Conservation (phyloP, 208 protist genomes). For the Wallacemonas sp. region DNA sequence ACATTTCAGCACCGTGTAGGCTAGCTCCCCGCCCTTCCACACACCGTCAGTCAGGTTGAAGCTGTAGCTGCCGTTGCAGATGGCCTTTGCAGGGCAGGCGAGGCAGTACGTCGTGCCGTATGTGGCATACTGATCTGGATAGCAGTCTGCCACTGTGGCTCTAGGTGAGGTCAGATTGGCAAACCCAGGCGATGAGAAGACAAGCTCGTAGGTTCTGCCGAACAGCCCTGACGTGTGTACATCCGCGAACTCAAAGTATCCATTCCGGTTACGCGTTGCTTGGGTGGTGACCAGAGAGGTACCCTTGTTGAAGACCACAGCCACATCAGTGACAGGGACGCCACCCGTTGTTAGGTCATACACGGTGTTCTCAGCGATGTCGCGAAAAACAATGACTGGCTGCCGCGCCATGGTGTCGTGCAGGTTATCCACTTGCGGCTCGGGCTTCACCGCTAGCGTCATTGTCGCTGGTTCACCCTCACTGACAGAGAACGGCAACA, state of each 20-base stretch:
- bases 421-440: conserved; percentile 14
- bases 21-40: conserved; percentile 32
- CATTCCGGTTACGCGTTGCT: neutral
- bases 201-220: conserved; percentile 17
- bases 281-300: neutral
- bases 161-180: conserved; percentile 12
- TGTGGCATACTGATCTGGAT: conserved; percentile 28
- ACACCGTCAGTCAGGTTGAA: conserved; percentile 38
- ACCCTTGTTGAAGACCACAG: conserved; percentile 17
- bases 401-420: conserved; percentile 12
- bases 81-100: conserved; percentile 22
- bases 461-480: conserved; percentile 26
- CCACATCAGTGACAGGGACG: neutral
- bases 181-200: conserved; percentile 18
- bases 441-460: conserved; percentile 24
- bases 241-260: conserved; percentile 26
- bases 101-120: conserved; percentile 28
- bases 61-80: conserved; percentile 43
- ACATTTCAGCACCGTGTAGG: conserved; percentile 31
- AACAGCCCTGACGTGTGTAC: conserved; percentile 20
- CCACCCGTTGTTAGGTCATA: neutral
- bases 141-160: conserved; percentile 17
- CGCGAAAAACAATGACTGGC: conserved; percentile 28
- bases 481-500: conserved; percentile 21
- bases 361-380: conserved; percentile 36